Evolutionary conservation across 768 basidiomycete species (phyloP).

Genomic region (Porphyrellus cyaneotinctus): DNA sequence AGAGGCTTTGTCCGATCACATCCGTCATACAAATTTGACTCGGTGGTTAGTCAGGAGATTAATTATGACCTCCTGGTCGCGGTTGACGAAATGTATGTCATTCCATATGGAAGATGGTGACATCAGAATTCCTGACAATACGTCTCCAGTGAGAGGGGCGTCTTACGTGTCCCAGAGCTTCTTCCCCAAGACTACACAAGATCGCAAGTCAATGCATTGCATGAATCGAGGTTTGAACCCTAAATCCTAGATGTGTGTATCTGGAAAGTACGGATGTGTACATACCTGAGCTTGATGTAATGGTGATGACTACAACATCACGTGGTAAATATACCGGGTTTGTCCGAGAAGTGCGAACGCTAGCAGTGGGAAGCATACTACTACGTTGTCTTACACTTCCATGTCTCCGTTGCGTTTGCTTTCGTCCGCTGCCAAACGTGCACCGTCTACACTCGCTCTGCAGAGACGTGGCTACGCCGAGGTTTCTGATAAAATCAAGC

Average conservation of each 20-base stretch:
- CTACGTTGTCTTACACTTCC: conserved; percentile 4
- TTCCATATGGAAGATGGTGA: not conserved
- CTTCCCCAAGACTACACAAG: conserved; percentile 58
- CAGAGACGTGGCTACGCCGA: conserved; percentile 89
- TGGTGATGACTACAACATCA: too few species aligned
- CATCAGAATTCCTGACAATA: not conserved
- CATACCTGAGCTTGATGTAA: too few species aligned
- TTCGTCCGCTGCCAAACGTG: conserved; percentile 58
- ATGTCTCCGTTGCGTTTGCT: conserved; percentile 79
- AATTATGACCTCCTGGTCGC: conserved; percentile 91
- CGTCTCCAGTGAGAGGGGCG: conserved; percentile 60
- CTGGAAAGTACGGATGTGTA: too few species aligned
- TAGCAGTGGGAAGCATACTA: too few species aligned
- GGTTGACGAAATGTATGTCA: conserved; percentile 84
- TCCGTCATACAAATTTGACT: conserved; percentile 88
- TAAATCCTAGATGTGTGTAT: not conserved
- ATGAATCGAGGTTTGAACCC: conserved; percentile 27
- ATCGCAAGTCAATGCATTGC: conserved; percentile 20
- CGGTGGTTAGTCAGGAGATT: conserved; percentile 86
- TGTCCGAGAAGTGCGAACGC: conserved; percentile 19
- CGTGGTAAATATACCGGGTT: conserved; percentile 27
- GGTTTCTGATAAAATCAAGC: conserved; percentile 82
- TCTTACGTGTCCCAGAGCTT: conserved; percentile 54
- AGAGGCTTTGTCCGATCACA: conserved; percentile 88
- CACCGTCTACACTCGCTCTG: conserved; percentile 45